Conservation (phyloP, 2,329 filamentous ascomycete species). For the Fragosphaeria purpurea region DNA sequence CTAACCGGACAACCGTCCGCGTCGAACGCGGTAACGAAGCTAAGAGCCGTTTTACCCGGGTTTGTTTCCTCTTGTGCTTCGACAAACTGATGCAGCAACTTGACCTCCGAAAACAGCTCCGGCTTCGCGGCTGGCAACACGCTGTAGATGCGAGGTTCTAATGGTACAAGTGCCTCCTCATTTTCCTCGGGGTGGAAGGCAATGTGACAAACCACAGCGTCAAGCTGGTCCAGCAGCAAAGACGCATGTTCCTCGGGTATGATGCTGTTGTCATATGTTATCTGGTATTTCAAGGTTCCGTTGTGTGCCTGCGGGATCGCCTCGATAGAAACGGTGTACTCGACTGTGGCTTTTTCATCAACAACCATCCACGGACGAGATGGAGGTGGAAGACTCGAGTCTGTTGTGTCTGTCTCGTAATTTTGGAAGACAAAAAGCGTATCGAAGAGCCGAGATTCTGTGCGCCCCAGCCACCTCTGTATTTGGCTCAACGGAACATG, state of each 20-base stretch:
- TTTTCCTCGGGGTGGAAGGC: slow-evolving; percentile 35
- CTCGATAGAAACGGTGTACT: slow-evolving; percentile 76
- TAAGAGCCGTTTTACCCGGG: slow-evolving; percentile 58
- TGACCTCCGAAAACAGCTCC: slow-evolving; percentile 46
- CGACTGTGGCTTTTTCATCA: slow-evolving; percentile 58
- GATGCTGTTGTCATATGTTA: slow-evolving; percentile 56
- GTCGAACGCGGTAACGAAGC: slow-evolving; percentile 57
- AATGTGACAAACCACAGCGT: slow-evolving; percentile 52
- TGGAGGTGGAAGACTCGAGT: background rate
- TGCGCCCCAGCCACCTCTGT: slow-evolving; percentile 59
- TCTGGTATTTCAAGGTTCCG: slow-evolving; percentile 45
- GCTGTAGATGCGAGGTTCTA: slow-evolving; percentile 42
- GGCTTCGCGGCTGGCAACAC: slow-evolving; percentile 51
- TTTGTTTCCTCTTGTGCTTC: slow-evolving; percentile 47
- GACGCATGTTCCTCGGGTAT: slow-evolving; percentile 59
- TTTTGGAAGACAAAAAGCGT: slow-evolving; percentile 80
- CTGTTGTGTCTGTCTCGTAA: slow-evolving; percentile 18
- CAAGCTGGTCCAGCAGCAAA: slow-evolving; percentile 61
- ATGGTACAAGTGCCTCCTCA: slow-evolving; percentile 27
- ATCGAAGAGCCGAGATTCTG: slow-evolving; percentile 64
- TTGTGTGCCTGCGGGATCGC: slow-evolving; percentile 43
- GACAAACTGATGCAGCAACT: slow-evolving; percentile 68
- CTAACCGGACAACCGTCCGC: slow-evolving; percentile 30
- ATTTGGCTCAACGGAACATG: slow-evolving; percentile 61
- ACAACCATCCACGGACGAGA: slow-evolving; percentile 46